phyloP scores from a whole-genome alignment of 1,284 basidiomycete species.

The Singerocomus inundabilis region DNA sequence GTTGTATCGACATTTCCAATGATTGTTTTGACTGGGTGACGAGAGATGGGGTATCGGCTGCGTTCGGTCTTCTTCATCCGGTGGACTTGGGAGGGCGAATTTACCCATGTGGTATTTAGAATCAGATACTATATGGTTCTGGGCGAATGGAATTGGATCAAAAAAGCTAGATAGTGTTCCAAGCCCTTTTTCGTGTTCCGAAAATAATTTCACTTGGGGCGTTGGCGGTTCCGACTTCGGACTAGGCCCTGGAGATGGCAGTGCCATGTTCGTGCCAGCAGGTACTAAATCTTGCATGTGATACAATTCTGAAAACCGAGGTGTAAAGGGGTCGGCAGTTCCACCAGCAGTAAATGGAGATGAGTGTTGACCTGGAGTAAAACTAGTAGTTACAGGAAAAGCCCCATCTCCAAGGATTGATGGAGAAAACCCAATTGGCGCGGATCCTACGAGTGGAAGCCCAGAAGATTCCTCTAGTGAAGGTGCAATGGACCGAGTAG shows the following conservation, averaged over 20 bases:
- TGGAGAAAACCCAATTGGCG: slow-evolving; percentile 33
- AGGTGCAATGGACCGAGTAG: slow-evolving; percentile 11
- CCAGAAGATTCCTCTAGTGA: slow-evolving; percentile 20
- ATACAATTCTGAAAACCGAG: slow-evolving; percentile 28
- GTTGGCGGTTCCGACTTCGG: slow-evolving; percentile 48
- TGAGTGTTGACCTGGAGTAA: slow-evolving; percentile 23
- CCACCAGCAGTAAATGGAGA: slow-evolving; percentile 32
- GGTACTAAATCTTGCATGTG: slow-evolving; percentile 18
- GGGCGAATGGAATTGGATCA: slow-evolving; percentile 69
- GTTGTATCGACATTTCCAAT: slow-evolving; percentile 53
- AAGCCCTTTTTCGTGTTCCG: slow-evolving; percentile 14
- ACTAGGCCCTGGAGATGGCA: slow-evolving; percentile 43
- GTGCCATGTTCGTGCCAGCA: slow-evolving; percentile 34
- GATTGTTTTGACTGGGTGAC: slow-evolving; percentile 20
- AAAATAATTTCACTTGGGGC: slow-evolving; percentile 47
- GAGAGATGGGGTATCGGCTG: slow-evolving; percentile 24
- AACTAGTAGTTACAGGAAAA: slow-evolving; percentile 29
- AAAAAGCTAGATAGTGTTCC: slow-evolving; percentile 39
- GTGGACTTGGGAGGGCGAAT: slow-evolving; percentile 66
- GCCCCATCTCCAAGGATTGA: slow-evolving; percentile 31
- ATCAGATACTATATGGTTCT: slow-evolving; percentile 57
- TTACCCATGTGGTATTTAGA: slow-evolving; percentile 74
- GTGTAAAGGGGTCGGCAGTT: slow-evolving; percentile 32
- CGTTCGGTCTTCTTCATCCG: slow-evolving; percentile 46
- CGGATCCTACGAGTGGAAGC: slow-evolving; percentile 28